Conservation (phyloP, 1,139 yeast species). For the Candida neerlandica region DNA sequence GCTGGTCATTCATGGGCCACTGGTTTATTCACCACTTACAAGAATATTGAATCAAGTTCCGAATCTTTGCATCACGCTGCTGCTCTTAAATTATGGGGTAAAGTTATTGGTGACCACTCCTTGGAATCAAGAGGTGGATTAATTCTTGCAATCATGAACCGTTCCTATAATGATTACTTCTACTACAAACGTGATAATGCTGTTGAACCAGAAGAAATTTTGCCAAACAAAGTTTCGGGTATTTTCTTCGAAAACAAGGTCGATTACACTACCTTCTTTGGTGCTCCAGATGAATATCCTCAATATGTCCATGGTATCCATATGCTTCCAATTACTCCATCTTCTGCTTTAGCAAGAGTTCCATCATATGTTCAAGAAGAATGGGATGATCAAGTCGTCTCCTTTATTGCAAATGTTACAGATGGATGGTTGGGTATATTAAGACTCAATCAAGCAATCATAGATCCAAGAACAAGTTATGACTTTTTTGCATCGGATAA, state of each 20-base stretch:
- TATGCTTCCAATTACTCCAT: slow-evolving; percentile 84
- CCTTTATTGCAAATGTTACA: slow-evolving; percentile 54
- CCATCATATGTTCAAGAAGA: slow-evolving; percentile 76
- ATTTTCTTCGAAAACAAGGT: slow-evolving; percentile 83
- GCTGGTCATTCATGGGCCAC: slow-evolving; percentile 87
- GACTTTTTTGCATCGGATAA: slow-evolving; percentile 60
- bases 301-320: slow-evolving; percentile 96
- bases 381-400: slow-evolving; percentile 62
- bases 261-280: slow-evolving; percentile 73
- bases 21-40: slow-evolving; percentile 67
- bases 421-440: slow-evolving; percentile 92
- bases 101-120: slow-evolving; percentile 64
- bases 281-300: slow-evolving; percentile 43
- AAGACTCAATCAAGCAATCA: slow-evolving; percentile 74
- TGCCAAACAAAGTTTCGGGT: slow-evolving; percentile 73
- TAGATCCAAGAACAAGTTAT: slow-evolving; percentile 68
- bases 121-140: slow-evolving; percentile 80
- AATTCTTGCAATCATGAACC: slow-evolving; percentile 65
- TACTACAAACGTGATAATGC: slow-evolving; percentile 57
- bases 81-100: slow-evolving; percentile 84
- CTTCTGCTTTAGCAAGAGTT: slow-evolving; percentile 73
- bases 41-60: slow-evolving; percentile 77
- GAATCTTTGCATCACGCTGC: slow-evolving; percentile 82
- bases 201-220: slow-evolving; percentile 57
- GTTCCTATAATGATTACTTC: slow-evolving; percentile 67